Base-by-base conservation (phyloP, 1,139 yeast genomes). In the Yamadazyma diddensiae region DNA sequence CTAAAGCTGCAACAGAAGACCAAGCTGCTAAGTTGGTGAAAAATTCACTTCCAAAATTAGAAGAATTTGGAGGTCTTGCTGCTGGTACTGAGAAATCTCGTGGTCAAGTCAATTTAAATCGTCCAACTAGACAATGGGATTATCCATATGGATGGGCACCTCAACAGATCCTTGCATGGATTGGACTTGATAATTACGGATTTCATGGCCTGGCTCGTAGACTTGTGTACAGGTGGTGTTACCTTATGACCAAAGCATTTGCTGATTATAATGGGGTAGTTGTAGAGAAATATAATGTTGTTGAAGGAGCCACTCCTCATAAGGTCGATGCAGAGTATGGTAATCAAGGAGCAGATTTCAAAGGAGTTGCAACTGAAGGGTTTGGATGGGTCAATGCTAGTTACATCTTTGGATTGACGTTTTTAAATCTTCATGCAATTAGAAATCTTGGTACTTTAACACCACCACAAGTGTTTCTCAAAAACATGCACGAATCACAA, bases 81-180 rank as follows among this genome's bases (percentile, higher is more conserved):
- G 83, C 96, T 0, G 95, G 97, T 26, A 83, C 96, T 0, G 73
- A 78, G 44, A 59, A 71, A 46, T 80, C 92, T 4, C 69, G 95
- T 38, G 97, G 97, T 17, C 77, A 66, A 12, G 65, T 84, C 19
- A 78, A 83, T 2, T 57, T 85, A 19, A 66, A 74, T 32, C 68
- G 90, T 46, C 96, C 95, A 15, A 79, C 85, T 21, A 74, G 97
- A 57, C 98, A 92, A 62, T 92, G 98, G 98, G 98, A 92, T 57
- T 92, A 82, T 55, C 98, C 98, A 5, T 87, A 69, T 52, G 98
- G 97, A 4, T 92, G 98, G 98, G 97, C 98, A 0, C 98, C 98
- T 2, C 98, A 94, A 56, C 98, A 92, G 57, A 86, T 92, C 14
- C 62, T 92, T 34, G 94, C 95, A 1, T 92, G 98, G 98, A 75